Evolutionary conservation across 768 basidiomycete genomes (phyloP).

Genomic region (Chlorophyllum brunneum): DNA sequence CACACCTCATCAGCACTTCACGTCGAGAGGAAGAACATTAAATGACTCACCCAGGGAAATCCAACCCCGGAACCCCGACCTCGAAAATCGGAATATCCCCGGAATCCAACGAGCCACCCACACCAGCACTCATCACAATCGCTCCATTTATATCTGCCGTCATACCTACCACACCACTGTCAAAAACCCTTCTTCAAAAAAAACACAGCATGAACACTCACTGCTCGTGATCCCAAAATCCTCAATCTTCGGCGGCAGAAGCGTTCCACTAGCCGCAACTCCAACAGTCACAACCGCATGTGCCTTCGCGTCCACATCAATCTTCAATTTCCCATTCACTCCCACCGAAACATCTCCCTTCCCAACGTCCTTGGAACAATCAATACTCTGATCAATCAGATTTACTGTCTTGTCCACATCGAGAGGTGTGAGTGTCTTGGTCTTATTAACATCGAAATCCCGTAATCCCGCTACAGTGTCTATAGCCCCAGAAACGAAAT

Average conservation of each 20-base stretch:
- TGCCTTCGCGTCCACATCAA: constrained; percentile 27
- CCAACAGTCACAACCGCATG: constrained; percentile 33
- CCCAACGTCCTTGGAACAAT: constrained; percentile 18
- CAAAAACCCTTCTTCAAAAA: background rate
- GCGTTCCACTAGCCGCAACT: constrained; percentile 38
- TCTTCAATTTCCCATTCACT: constrained; percentile 21
- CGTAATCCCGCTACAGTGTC: constrained; percentile 9
- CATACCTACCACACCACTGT: constrained; percentile 24
- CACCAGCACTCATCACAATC: constrained; percentile 32
- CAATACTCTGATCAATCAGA: constrained; percentile 25
- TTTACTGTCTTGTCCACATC: constrained; percentile 28
- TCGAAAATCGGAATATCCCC: constrained; percentile 38
- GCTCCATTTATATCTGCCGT: constrained; percentile 35
- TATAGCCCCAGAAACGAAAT: background rate
- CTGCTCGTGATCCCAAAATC: constrained; percentile 33
- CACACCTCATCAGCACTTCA: background rate
- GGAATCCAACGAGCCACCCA: constrained; percentile 37
- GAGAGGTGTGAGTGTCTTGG: constrained; percentile 26
- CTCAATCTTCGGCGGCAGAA: constrained; percentile 38
- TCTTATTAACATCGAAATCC: constrained; percentile 27
- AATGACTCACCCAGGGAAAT: constrained; percentile 42
- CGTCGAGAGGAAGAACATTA: background rate
- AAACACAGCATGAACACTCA: constrained; percentile 16
- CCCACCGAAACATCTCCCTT: background rate
- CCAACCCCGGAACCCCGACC: constrained; percentile 42